phyloP scores from a whole-genome alignment of 2,329 filamentous ascomycete species.

The Colletotrichum cuscutae region DNA sequence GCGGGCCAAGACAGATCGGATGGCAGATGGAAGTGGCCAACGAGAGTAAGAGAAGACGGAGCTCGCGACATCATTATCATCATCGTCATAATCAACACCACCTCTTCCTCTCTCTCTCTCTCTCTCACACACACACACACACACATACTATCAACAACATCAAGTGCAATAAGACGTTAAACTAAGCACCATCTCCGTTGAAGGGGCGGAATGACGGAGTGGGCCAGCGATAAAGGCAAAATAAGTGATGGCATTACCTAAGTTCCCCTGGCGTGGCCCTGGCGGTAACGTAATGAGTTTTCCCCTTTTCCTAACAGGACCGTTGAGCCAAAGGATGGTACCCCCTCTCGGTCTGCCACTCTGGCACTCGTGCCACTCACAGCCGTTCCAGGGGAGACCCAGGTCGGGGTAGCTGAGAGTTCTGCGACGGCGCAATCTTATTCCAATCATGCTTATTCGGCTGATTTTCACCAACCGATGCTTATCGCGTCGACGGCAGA shows the following conservation, averaged over 20 bases:
- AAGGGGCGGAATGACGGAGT: neutral
- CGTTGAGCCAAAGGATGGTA: too few species aligned
- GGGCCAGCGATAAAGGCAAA: neutral
- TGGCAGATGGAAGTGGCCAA: neutral
- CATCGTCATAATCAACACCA: neutral
- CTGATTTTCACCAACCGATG: neutral
- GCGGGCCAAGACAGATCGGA: neutral
- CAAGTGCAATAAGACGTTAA: neutral
- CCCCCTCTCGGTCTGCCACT: too few species aligned
- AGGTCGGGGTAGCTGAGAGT: neutral
- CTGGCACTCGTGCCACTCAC: neutral
- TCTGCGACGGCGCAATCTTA: conserved; percentile 26
- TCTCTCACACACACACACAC: neutral
- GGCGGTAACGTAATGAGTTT: conserved; percentile 13
- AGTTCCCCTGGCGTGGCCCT: neutral
- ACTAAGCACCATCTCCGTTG: neutral
- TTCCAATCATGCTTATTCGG: conserved; percentile 30
- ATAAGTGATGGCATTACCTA: neutral
- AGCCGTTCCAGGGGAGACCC: conserved; percentile 18
- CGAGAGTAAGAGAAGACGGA: too few species aligned
- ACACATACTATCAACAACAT: neutral
- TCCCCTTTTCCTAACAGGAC: neutral
- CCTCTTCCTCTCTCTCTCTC: too few species aligned
- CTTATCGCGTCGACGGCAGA: conserved; percentile 13
- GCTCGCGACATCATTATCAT: neutral